These are phyloP conservation scores for Carex parvula DNA, from an alignment of 176 grass and related monocot species.

Conservation along the genomic window DNA sequence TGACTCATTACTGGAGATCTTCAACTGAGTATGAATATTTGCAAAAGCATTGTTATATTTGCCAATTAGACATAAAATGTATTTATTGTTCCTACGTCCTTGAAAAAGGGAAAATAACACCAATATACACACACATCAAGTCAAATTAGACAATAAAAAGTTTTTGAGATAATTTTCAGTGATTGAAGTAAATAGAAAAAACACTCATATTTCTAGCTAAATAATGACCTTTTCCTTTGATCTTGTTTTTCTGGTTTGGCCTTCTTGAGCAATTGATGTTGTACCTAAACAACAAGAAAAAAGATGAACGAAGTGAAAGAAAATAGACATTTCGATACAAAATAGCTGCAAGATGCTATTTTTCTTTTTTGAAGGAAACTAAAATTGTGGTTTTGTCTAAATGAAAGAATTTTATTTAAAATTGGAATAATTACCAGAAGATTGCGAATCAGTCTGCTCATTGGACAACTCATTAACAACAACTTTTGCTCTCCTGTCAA, in stretches of 20 bases:
- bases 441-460: constrained; percentile 62
- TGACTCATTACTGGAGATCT: constrained; percentile 39
- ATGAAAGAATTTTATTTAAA: not conserved
- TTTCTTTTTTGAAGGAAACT: not conserved
- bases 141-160: constrained; percentile 8
- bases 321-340: constrained; percentile 10
- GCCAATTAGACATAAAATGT: constrained; percentile 9
- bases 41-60: constrained; percentile 16
- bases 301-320: not conserved
- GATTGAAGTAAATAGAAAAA: constrained; percentile 1
- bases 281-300: constrained; percentile 35
- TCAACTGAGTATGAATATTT: constrained; percentile 44
- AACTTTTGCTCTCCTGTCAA: constrained; percentile 88
- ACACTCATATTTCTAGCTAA: constrained; percentile 14
- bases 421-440: constrained; percentile 49
- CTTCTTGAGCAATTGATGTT: constrained; percentile 54
- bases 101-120: not conserved
- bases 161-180: constrained; percentile 11
- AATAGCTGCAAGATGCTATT: constrained; percentile 11
- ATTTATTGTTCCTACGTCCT: not conserved
- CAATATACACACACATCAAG: not conserved
- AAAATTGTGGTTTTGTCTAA: not conserved
- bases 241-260: constrained; percentile 56
- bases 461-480: constrained; percentile 79
- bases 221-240: constrained; percentile 62